Percentiles rank a stretch among this genome's conserved stretches.
Conservation (phyloP, 1,284 basidiomycete genomes). For the Rhodotorula sp. region DNA sequence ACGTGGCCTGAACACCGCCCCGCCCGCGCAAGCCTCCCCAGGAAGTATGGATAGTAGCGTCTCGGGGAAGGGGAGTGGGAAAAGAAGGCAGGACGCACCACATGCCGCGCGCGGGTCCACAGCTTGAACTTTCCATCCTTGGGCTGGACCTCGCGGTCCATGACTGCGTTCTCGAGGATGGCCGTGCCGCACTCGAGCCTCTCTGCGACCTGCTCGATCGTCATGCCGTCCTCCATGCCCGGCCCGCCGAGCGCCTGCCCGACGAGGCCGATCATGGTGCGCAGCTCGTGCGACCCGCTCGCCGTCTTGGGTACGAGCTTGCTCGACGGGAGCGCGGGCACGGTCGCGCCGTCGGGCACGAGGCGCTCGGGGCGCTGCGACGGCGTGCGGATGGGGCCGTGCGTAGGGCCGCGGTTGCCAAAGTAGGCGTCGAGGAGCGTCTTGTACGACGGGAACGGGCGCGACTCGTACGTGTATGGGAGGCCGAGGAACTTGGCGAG, state of each 20-base stretch:
- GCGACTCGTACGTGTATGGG: conserved; percentile 10
- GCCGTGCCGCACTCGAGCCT: conserved; percentile 24
- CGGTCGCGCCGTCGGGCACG: conserved; percentile 24
- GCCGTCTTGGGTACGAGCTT: conserved; percentile 25
- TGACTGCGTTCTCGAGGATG: conserved; percentile 31
- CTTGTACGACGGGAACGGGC: conserved; percentile 30
- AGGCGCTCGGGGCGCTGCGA: conserved; percentile 24
- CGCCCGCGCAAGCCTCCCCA: too few species aligned
- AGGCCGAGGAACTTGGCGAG: conserved; percentile 55
- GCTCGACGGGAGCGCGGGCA: conserved; percentile 32
- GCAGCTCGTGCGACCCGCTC: conserved; percentile 35
- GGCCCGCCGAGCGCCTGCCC: conserved; percentile 37
- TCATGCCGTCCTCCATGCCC: conserved; percentile 39
- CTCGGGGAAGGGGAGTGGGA: not conserved
- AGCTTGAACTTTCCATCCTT: conserved; percentile 41
- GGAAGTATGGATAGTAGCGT: too few species aligned
- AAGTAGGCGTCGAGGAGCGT: conserved; percentile 34
- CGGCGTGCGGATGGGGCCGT: conserved; percentile 28
- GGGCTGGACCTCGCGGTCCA: conserved; percentile 43
- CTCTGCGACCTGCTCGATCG: conserved; percentile 40
- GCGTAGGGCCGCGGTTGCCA: conserved; percentile 19
- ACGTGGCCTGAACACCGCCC: too few species aligned
- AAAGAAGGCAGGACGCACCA: conserved; percentile 25
- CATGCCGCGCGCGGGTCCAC: conserved; percentile 43
- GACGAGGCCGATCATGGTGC: conserved; percentile 36